Evolutionary conservation across 768 basidiomycete genomes (phyloP).

Genomic region (Lactifluus hygrophoroides): DNA sequence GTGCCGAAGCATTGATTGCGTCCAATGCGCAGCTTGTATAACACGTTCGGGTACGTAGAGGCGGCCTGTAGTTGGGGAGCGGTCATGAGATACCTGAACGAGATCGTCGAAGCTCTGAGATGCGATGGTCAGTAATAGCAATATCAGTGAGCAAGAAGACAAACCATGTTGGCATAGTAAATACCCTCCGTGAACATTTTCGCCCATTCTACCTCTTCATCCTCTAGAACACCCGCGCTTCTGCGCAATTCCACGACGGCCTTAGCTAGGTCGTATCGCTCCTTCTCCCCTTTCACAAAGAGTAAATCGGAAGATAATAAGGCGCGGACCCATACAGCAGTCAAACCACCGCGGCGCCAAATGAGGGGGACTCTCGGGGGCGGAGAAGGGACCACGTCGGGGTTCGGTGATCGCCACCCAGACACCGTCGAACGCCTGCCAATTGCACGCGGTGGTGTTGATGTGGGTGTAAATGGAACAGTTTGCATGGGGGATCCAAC

Average conservation of each 20-base stretch:
- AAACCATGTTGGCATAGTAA: conserved; percentile 81
- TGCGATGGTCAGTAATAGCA: conserved; percentile 8
- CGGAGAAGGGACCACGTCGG: conserved; percentile 13
- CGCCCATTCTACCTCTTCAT: conserved; percentile 64
- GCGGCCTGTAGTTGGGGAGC: conserved; percentile 59
- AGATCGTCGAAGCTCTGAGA: conserved; percentile 71
- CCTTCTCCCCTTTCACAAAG: conserved; percentile 70
- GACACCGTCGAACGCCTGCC: conserved; percentile 12
- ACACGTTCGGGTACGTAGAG: conserved; percentile 60
- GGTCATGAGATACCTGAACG: conserved; percentile 61
- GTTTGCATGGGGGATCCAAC: conserved; percentile 6
- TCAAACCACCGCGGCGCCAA: conserved; percentile 69
- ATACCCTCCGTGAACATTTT: conserved; percentile 69
- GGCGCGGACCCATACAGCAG: conserved; percentile 64
- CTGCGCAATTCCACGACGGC: conserved; percentile 68
- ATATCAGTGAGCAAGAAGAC: conserved; percentile 20
- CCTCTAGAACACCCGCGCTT: conserved; percentile 40
- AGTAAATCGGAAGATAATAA: conserved; percentile 70
- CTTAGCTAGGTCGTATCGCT: conserved; percentile 71
- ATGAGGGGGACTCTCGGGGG: conserved; percentile 38
- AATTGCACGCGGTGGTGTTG: conserved; percentile 5
- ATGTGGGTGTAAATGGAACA: neutral
- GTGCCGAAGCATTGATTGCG: conserved; percentile 56
- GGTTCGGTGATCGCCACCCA: neutral
- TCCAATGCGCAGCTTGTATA: conserved; percentile 77